phyloP scores from a whole-genome alignment of 139 green algal genomes.

The Medakamo hakoo region DNA sequence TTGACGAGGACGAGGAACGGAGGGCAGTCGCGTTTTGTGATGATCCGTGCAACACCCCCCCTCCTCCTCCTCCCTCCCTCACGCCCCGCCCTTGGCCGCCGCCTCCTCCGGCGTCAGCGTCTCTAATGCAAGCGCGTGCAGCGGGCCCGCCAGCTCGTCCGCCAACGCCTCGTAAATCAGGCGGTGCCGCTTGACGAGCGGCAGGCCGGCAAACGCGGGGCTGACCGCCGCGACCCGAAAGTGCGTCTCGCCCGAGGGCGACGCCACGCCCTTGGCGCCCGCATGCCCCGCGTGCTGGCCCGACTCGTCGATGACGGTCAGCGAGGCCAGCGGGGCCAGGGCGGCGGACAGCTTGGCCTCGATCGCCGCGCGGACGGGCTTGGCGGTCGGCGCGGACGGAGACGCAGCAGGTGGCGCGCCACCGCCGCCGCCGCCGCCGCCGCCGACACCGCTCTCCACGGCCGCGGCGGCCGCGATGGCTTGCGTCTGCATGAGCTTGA shows the following conservation, averaged over 20 bases:
- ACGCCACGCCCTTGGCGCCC: constrained; percentile 1
- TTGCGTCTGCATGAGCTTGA: constrained; percentile 78
- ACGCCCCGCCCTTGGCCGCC: too few species aligned
- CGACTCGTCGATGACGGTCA: constrained; percentile 39
- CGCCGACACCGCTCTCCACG: too few species aligned
- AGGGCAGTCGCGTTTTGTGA: not conserved
- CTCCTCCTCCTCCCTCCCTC: too few species aligned
- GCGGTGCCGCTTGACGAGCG: constrained; percentile 39
- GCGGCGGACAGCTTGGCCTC: constrained; percentile 16
- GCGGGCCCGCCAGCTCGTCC: constrained; percentile 29
- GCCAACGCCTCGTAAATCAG: constrained; percentile 36
- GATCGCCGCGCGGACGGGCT: constrained; percentile 26
- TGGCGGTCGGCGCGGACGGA: constrained; percentile 2
- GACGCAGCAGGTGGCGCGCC: not conserved
- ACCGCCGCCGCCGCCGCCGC: not conserved
- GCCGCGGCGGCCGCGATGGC: constrained; percentile 32
- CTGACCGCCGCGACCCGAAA: constrained; percentile 38
- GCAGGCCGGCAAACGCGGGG: constrained; percentile 32
- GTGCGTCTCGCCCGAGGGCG: constrained; percentile 32
- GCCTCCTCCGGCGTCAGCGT: constrained; percentile 41
- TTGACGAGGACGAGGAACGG: too few species aligned
- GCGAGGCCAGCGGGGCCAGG: constrained; percentile 12
- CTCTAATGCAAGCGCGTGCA: constrained; percentile 39
- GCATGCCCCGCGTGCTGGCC: constrained; percentile 37
- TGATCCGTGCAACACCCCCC: too few species aligned